phyloP scores from a whole-genome alignment of 2,329 filamentous ascomycete species.

The Cryphonectria naterciae region DNA sequence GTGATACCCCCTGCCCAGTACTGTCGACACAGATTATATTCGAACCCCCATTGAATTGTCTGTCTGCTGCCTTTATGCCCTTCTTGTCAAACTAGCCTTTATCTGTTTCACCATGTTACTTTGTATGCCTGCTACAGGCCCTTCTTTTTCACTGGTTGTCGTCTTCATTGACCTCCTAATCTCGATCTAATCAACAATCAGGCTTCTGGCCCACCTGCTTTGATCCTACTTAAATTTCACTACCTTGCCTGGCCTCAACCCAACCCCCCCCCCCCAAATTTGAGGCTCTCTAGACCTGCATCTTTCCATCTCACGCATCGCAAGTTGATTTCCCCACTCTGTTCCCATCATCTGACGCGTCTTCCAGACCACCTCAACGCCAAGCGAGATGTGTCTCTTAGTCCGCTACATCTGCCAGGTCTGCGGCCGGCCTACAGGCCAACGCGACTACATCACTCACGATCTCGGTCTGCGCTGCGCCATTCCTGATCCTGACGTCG shows the following conservation, averaged over 20 bases:
- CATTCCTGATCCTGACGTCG: not conserved
- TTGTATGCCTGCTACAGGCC: not conserved
- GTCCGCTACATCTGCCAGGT: conserved; percentile 1
- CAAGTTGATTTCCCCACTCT: not conserved
- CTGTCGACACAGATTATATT: not conserved
- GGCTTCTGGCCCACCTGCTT: not conserved
- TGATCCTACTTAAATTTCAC: not conserved
- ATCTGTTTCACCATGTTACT: too few species aligned
- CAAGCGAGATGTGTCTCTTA: not conserved
- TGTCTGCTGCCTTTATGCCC: not conserved
- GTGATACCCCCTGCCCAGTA: not conserved
- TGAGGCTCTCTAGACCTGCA: not conserved
- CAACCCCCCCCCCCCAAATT: not conserved
- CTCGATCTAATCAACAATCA: not conserved
- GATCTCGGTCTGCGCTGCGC: not conserved
- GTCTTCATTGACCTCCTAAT: not conserved
- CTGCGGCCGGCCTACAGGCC: not conserved
- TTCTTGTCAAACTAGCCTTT: too few species aligned
- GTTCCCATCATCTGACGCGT: not conserved
- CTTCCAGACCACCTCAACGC: not conserved
- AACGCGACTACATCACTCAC: conserved; percentile 4
- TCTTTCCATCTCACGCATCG: not conserved
- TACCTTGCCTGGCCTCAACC: not conserved
- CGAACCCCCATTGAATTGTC: not conserved
- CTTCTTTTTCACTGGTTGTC: not conserved